Evolutionary conservation across 2,329 filamentous ascomycete species (phyloP), one percentile per base, ranked within the genome.

Genomic region (Chaetomium sp.): DNA sequence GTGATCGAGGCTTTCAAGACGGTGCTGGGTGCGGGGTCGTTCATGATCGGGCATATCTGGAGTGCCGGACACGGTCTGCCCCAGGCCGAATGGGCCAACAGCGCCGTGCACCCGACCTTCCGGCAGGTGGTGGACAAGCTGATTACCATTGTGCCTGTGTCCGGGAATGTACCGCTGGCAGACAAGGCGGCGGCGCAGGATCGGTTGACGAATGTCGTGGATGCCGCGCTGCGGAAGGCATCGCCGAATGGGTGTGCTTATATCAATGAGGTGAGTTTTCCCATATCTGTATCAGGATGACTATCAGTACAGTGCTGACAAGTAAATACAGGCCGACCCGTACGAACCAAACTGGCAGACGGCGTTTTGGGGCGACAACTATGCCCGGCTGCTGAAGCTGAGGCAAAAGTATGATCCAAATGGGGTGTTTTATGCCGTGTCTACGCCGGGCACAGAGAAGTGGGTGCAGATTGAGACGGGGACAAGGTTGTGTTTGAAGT

Each of bases 331-430:
- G 63, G 64, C 64, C 32, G 65, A 67, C 44, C 65, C 65, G 1
- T 66, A 62, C 54, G 59, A 72, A 56, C 65, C 65, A 0, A 62
- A 74, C 52, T 76, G 68, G 65, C 65, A 73, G 56, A 56, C 68
- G 10, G 60, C 62, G 14, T 76, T 75, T 63, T 76, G 70, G 65
- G 74, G 74, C 9, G 61, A 55, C 7, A 69, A 72, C 52, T 75
- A 75, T 49, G 61, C 64, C 0, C 59, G 51, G 4, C 60, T 76
- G 45, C 54, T 68, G 27, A 51, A 53, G 5, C 65, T 79, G 33
- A 76, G 78, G 65, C 61, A 71, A 47, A 73, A 69, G 59, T 78
- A 72, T 64, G 77, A 77, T 64, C 66, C 71, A 11, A 50, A 67
- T 9, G 67, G 67, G 5, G 54, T 79, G 1, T 79, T 74, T 46